Conservation (phyloP, 805 yeast genomes). For the Millerozyma acaciae region DNA sequence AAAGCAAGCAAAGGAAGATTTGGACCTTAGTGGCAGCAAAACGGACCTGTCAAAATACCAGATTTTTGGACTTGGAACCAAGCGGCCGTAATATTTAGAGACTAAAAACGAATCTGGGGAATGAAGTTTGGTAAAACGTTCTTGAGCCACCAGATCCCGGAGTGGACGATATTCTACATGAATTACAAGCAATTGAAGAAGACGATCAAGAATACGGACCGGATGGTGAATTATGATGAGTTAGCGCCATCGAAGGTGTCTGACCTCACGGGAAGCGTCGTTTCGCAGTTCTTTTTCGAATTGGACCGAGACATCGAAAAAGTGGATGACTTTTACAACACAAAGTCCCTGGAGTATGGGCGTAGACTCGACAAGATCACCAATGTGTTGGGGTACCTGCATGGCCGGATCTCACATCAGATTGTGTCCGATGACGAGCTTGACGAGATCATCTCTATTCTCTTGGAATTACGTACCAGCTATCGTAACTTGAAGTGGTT, state of each 20-base stretch:
- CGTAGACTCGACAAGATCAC: conserved; percentile 54
- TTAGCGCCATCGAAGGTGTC: conserved; percentile 19
- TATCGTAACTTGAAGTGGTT: conserved; percentile 88
- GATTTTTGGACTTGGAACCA: too few species aligned
- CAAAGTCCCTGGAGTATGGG: conserved; percentile 69
- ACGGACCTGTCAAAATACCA: too few species aligned
- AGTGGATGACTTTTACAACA: conserved; percentile 75
- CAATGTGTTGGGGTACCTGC: conserved; percentile 30
- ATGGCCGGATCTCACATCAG: conserved; percentile 22
- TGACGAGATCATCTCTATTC: conserved; percentile 44
- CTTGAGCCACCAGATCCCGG: conserved; percentile 85
- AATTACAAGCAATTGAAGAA: conserved; percentile 83
- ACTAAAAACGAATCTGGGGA: too few species aligned
- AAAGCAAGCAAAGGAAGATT: too few species aligned
- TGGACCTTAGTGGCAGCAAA: too few species aligned
- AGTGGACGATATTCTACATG: conserved; percentile 81
- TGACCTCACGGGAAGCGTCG: conserved; percentile 38
- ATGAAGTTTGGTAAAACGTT: conserved; percentile 85
- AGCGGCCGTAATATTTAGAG: too few species aligned
- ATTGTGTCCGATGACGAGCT: conserved; percentile 38
- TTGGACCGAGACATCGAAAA: conserved; percentile 78
- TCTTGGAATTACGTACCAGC: conserved; percentile 71
- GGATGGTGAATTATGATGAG: conserved; percentile 34
- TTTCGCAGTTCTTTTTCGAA: conserved; percentile 69
- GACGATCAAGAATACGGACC: conserved; percentile 62